Base-by-base conservation (phyloP, 2,329 filamentous ascomycete species). In the Epichloe glyceriae region DNA sequence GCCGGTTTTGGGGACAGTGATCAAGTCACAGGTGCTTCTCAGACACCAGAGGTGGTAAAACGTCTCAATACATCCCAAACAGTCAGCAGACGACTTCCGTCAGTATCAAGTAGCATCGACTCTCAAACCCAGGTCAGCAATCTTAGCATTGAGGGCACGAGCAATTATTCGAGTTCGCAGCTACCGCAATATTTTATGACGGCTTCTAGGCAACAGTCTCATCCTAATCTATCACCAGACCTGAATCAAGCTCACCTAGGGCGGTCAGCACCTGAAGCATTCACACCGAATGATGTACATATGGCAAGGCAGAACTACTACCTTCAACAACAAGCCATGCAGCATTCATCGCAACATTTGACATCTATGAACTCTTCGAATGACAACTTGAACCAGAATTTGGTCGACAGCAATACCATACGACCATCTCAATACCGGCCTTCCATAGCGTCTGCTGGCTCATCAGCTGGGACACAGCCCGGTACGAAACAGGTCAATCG, bases 131-230 rank as follows among this genome's bases (percentile, higher is more conserved):
- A 46, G 12, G 33, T n/a, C 22, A 30, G n/a, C 30, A 11, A 15
- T 42, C 20, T 46, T 30, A 14, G 34, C 17, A 22, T 37, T 33
- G 47, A 49, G 33, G 30, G 26, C 15, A 42, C 44, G 22, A 33
- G 46, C 17, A 41, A 3, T 39, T 38, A 34, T 37, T 42, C 46
- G 22, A 30, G 15, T 10, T 14, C 37, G 12, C 50, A 45, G 15
- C 30, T 52, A 17, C 35, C 46, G 17, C 50, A 49, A 5, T 52
- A 41, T 34, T 52, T 41, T n/a, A 46, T 52, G 3, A 2, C 50
- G 4, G 38, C 35, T 11, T 43, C 37, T 37, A 35, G 37, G 17
- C 47, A 49, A 40, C 50, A 46, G 30, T 15, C 33, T 26, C 50
- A 42, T 34, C 12, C 47, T 2, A 14, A 5, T 17, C 34, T 37